Evolutionary conservation across 2,329 filamentous ascomycete genomes (phyloP).

Genomic region (Fusarium sp.): DNA sequence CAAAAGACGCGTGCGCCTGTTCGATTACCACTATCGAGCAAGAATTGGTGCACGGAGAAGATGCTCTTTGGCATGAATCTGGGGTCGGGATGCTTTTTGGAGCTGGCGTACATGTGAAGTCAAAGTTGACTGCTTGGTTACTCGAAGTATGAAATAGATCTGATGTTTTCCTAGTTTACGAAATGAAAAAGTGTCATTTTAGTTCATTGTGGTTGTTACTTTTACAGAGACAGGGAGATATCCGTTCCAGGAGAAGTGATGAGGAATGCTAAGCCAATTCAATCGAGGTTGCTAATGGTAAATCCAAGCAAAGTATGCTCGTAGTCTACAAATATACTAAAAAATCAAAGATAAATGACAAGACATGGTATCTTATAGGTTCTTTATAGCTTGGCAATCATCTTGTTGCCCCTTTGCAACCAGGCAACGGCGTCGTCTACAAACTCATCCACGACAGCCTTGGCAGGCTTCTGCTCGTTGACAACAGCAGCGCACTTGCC

Average conservation of each 20-base stretch:
- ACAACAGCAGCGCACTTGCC: constrained; percentile 95
- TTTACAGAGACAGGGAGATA: not conserved
- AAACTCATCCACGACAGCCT: constrained; percentile 93
- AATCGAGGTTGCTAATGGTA: constrained; percentile 2
- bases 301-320: constrained; percentile 26
- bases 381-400: constrained; percentile 74
- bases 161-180: constrained; percentile 32
- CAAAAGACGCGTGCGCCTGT: constrained; percentile 16
- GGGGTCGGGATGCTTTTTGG: constrained; percentile 40
- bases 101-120: constrained; percentile 46
- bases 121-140: constrained; percentile 45
- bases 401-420: constrained; percentile 73
- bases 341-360: constrained; percentile 15
- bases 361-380: constrained; percentile 4
- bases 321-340: constrained; percentile 39
- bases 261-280: not conserved
- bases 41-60: constrained; percentile 7
- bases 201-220: not conserved
- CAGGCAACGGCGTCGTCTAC: constrained; percentile 80
- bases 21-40: constrained; percentile 16
- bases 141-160: constrained; percentile 48
- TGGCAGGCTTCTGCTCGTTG: constrained; percentile 90
- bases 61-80: constrained; percentile 35
- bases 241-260: not conserved
- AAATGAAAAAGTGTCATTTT: constrained; percentile 1